Evolutionary conservation across 2,329 filamentous ascomycete genomes (phyloP).

Genomic region (Coniosporium tulheliwenetii): DNA sequence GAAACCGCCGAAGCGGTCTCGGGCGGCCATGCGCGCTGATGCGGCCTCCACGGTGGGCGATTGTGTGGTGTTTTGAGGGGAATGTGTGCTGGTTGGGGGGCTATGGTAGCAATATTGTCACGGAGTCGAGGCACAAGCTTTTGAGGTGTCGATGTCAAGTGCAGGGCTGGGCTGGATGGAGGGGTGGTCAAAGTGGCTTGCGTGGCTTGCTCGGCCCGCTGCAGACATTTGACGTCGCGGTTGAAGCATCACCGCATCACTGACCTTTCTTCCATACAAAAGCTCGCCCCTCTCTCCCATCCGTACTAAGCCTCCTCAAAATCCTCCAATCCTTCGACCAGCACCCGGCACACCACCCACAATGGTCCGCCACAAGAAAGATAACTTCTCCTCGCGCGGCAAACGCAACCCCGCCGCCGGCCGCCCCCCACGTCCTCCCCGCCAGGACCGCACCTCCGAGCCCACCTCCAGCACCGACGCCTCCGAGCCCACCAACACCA

Average conservation of each 20-base stretch:
- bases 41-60: conserved; percentile 65
- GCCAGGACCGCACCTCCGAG: conserved; percentile 14
- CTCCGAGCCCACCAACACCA: conserved; percentile 6
- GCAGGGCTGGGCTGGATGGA: conserved; percentile 1
- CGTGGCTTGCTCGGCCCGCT: no score
- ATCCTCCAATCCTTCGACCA: no score
- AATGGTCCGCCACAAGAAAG: conserved; percentile 97
- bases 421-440: conserved; percentile 39
- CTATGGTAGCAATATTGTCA: not conserved
- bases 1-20: conserved; percentile 82
- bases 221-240: no score
- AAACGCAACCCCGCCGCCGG: conserved; percentile 51
- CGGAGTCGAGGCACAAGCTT: not conserved
- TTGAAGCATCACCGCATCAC: no score
- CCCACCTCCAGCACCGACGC: conserved; percentile 17
- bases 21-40: conserved; percentile 84
- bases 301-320: no score
- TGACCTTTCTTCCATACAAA: no score
- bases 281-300: no score
- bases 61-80: conserved; percentile 3
- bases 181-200: not conserved
- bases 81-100: not conserved
- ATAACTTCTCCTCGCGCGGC: conserved; percentile 54
- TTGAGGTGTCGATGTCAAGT: no score
- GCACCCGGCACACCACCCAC: not conserved